phyloP scores from a whole-genome alignment of 1,284 basidiomycete species.

The Trichosporon coremiiforme region DNA sequence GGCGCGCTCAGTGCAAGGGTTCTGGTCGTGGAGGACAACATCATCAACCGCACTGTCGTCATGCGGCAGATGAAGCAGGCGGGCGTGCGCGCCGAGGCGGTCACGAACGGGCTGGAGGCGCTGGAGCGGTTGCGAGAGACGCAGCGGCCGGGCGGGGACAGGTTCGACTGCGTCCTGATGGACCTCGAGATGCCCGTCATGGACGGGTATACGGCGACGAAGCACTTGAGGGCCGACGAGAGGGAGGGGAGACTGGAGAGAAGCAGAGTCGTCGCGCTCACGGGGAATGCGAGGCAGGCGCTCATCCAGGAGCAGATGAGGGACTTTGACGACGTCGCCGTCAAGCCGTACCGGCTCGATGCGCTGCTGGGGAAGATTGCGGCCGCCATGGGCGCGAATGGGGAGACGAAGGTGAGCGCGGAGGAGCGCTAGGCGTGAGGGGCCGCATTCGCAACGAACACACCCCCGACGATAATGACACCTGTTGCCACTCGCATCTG shows the following conservation, averaged over 20 bases:
- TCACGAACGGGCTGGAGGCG: slow-evolving; percentile 56
- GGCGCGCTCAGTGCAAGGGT: slow-evolving; percentile 36
- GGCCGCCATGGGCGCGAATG: background rate
- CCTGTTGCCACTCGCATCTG: no score
- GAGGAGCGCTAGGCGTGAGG: background rate
- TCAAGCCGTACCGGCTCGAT: slow-evolving; percentile 48
- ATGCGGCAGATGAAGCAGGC: slow-evolving; percentile 23
- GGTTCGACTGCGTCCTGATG: slow-evolving; percentile 51
- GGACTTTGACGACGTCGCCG: slow-evolving; percentile 41
- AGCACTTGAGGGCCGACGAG: slow-evolving; percentile 24
- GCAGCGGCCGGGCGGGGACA: background rate
- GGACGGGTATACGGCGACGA: slow-evolving; percentile 27
- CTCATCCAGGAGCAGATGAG: slow-evolving; percentile 24
- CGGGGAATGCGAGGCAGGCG: slow-evolving; percentile 30
- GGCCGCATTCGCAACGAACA: no score
- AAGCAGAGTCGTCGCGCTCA: slow-evolving; percentile 18
- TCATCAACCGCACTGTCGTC: slow-evolving; percentile 45
- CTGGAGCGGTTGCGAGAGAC: slow-evolving; percentile 47
- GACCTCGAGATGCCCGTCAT: slow-evolving; percentile 53
- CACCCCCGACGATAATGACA: no score
- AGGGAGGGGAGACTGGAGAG: background rate
- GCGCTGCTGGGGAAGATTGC: slow-evolving; percentile 41
- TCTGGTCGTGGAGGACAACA: slow-evolving; percentile 43
- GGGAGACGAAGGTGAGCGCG: background rate
- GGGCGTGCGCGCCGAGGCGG: slow-evolving; percentile 40